Percentiles rank a stretch among this genome's conserved stretches.
Conservation (phyloP, 192 early-diverging fungal genomes). For the Linderina pennispora region DNA sequence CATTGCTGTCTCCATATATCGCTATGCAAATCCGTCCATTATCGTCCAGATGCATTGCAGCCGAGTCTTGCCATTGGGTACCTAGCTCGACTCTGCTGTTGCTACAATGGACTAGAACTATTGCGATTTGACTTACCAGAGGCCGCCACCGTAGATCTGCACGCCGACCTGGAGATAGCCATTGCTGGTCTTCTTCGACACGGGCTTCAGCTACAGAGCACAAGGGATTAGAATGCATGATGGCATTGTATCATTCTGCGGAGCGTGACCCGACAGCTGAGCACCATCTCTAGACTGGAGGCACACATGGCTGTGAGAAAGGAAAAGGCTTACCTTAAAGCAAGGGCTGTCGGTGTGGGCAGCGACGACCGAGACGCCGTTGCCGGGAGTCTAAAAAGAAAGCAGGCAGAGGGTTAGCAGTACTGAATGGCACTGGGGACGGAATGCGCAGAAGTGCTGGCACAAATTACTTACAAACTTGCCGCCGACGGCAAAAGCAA, state of each 20-base stretch:
- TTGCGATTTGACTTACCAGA: conserved; percentile 74
- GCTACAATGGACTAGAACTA: too few species aligned
- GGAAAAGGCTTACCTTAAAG: conserved; percentile 50
- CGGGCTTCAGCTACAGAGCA: conserved; percentile 73
- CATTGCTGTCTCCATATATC: too few species aligned
- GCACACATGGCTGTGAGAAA: too few species aligned
- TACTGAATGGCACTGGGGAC: not conserved
- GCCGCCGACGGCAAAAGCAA: conserved; percentile 93
- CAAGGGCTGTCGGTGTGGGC: conserved; percentile 98
- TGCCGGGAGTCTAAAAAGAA: conserved; percentile 54
- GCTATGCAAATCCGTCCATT: too few species aligned
- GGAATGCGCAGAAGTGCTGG: not conserved
- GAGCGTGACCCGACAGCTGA: too few species aligned
- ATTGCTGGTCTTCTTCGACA: conserved; percentile 80
- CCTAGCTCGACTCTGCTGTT: too few species aligned
- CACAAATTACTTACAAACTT: conserved; percentile 50
- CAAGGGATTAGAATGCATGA: too few species aligned
- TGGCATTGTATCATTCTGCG: too few species aligned
- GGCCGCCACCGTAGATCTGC: conserved; percentile 92
- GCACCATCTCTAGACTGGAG: too few species aligned
- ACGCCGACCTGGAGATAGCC: conserved; percentile 91
- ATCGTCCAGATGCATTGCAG: too few species aligned
- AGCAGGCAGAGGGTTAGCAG: not conserved
- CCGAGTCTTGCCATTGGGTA: too few species aligned
- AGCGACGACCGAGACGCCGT: conserved; percentile 85